Base-by-base conservation (phyloP, 441 rosid genomes). In the Pelargonium australe region DNA sequence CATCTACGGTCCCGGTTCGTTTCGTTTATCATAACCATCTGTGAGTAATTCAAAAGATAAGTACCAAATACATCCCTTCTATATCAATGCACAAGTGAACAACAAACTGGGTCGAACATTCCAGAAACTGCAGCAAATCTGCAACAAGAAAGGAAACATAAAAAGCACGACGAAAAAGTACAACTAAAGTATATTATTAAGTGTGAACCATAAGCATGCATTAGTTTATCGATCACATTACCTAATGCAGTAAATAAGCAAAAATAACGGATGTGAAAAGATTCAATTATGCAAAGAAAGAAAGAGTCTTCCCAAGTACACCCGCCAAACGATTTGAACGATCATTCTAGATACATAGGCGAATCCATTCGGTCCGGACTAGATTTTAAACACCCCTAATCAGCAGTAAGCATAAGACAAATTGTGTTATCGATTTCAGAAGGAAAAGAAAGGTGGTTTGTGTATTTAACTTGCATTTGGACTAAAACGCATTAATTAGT, bases 61-160 rank as follows among this genome's bases (percentile, higher is more conserved):
- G 28, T 61, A 11, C 28, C 19, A 9, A 28, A 75, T 20, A 69
- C 34, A 17, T 68, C 61, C 43, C 63, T 61, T 34, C 12, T 60
- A 65, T 63, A 66, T 45, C 66, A 67, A 62, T 44, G 37, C 17
- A 70, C 20, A 6, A 28, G 65, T 20, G 57, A 51, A 64, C 0
- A 40, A 49, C 67, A 28, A 28, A 12, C 8, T 13, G 17, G 65
- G 19, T 7, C 20, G 25, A 17, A 14, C 64, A 71, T 61, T 64
- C 64, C 63, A 65, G 55, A 20, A 34, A 53, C 45, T n/a, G 69
- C 53, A 49, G 25, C 12, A 68, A 68, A 57, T 37, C 79, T 75
- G 74, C 64, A 41, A 57, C 55, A 20, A 43, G 41, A 31, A 10
- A 55, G 62, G 23, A 44, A 63, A 60, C 11, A 63, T 64, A 5